Evolutionary conservation across 768 basidiomycete genomes (phyloP), one percentile per base, ranked within the genome.

Genomic region (Cytidiella melzeri): DNA sequence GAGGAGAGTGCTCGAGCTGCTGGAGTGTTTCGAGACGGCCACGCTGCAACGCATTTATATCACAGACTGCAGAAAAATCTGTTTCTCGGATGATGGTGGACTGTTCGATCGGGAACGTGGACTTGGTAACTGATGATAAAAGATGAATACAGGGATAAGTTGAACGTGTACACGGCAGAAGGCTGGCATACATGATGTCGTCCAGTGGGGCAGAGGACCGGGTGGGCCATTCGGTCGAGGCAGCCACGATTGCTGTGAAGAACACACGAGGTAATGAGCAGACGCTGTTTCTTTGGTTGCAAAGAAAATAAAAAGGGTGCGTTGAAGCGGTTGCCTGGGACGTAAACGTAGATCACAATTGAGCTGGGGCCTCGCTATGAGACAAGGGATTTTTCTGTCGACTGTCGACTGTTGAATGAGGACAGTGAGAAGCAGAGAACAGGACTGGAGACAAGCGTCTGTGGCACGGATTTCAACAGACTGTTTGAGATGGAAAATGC

Each of bases 31-130:
- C 50, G 56, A 49, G 50, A 45, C 38, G 47, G 51, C 47, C 56
- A 55, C 52, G 48, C 50, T 41, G 47, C 50, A 50, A 53, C 52
- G 46, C 38, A 52, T 84, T 81, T 86, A 82, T 83, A 84, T 64
- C 61, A 43, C 50, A 52, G 53, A 50, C 51, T 50, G 71, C 69
- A 68, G 72, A 67, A 71, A 65, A 69, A 69, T 67, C 72, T 59
- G 65, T 63, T 67, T 68, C 70, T 64, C 65, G 63, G n/a, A 61
- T 73, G 74, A 78, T 78, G 77, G 71, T 74, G 71, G 69, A 70
- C 70, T 67, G 57, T 68, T 67, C 74, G 83, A 85, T 86, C 82
- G 80, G 61, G 67, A 87, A 87, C 84, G 86, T 86, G 86, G 75
- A 71, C 69, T 67, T 71, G 73, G 75, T 74, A 78, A 82, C 76